phyloP scores from a whole-genome alignment of 345 rosid species.

The Adansonia digitata region DNA sequence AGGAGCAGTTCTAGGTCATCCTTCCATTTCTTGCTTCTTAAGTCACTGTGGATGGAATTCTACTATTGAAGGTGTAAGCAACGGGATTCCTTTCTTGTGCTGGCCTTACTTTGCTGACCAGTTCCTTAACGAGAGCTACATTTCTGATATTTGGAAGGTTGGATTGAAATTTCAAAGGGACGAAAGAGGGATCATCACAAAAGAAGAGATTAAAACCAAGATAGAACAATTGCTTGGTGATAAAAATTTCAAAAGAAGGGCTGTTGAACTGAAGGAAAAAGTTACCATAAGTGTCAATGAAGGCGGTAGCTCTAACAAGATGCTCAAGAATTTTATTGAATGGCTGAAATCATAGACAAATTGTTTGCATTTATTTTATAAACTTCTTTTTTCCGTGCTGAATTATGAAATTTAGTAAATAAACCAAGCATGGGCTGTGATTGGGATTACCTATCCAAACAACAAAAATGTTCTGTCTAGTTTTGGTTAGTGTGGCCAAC shows the following conservation, averaged over 20 bases:
- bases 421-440: no score
- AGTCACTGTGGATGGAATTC: slow-evolving; percentile 49
- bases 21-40: slow-evolving; percentile 12
- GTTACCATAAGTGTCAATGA: not conserved
- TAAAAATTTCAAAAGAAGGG: slow-evolving; percentile 11
- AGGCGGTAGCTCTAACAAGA: slow-evolving; percentile 9
- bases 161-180: slow-evolving; percentile 21
- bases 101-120: slow-evolving; percentile 39
- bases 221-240: slow-evolving; percentile 14
- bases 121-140: slow-evolving; percentile 20
- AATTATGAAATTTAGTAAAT: no score
- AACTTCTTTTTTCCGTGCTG: no score
- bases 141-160: slow-evolving; percentile 26
- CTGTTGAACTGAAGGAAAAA: slow-evolving; percentile 10
- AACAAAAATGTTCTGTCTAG: no score
- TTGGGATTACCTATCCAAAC: no score
- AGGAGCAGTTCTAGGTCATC: not conserved
- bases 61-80: slow-evolving; percentile 31
- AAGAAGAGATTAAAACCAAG: slow-evolving; percentile 20
- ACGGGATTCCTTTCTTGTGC: slow-evolving; percentile 33
- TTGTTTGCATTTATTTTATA: not conserved
- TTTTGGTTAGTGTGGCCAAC: no score
- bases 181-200: slow-evolving; percentile 11
- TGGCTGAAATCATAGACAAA: slow-evolving; percentile 4
- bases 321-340: not conserved